phyloP scores from a whole-genome alignment of 176 grass and related monocot species.

The Thinopyrum elongatum region DNA sequence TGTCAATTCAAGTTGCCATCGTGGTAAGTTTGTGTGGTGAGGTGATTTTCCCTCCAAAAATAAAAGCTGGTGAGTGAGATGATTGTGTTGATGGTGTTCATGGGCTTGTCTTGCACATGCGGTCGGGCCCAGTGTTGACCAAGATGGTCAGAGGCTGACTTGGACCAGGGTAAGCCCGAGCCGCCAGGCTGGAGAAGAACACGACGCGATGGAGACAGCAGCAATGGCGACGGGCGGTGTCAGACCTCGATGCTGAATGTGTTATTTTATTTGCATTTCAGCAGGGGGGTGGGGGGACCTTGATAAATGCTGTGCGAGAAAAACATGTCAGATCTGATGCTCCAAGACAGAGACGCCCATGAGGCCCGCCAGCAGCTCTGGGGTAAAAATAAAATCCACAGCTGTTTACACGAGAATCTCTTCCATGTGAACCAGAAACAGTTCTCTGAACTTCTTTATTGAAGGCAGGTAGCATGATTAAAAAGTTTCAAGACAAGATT shows the following conservation, averaged over 20 bases:
- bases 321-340: neutral
- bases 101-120: neutral
- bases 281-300: too few species aligned
- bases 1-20: neutral
- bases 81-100: neutral
- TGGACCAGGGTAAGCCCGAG: neutral
- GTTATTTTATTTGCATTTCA: too few species aligned
- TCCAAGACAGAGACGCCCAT: neutral
- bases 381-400: neutral
- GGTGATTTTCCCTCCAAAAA: too few species aligned
- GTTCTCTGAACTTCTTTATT: too few species aligned
- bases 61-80: neutral
- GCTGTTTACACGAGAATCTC: neutral
- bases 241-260: neutral
- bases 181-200: conserved; percentile 16
- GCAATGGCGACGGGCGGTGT: neutral
- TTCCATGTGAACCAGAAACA: neutral
- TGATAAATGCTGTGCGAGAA: neutral
- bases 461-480: too few species aligned
- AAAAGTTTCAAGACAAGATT: neutral
- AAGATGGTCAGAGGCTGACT: conserved; percentile 22
- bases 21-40: too few species aligned
- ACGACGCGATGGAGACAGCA: neutral
- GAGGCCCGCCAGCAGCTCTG: neutral
- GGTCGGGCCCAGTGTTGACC: neutral